Conservation (phyloP, 495 filamentous ascomycete species). For the Aspergillus homomorphus region DNA sequence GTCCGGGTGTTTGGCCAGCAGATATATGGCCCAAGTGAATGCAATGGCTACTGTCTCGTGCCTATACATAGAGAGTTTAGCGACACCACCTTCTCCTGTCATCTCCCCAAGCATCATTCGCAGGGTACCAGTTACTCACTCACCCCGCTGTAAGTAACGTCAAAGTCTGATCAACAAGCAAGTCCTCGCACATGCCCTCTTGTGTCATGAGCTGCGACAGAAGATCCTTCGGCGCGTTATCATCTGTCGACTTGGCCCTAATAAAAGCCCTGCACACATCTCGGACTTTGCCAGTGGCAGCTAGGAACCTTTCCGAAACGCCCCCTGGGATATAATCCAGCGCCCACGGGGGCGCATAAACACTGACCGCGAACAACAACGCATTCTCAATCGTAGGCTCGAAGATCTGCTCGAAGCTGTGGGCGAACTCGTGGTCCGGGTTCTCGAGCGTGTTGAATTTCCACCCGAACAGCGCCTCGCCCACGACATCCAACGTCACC, state of each 20-base stretch:
- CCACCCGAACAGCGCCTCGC: slow-evolving; percentile 72
- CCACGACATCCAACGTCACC: slow-evolving; percentile 84
- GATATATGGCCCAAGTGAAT: slow-evolving; percentile 51
- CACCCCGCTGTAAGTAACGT: slow-evolving; percentile 54
- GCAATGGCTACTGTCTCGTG: slow-evolving; percentile 56
- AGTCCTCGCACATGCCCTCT: slow-evolving; percentile 55
- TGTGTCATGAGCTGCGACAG: slow-evolving; percentile 49
- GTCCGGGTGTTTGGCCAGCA: slow-evolving; percentile 46
- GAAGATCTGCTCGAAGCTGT: slow-evolving; percentile 61
- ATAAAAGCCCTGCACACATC: slow-evolving; percentile 64
- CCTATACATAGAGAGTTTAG: too few species aligned
- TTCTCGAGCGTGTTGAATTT: slow-evolving; percentile 72
- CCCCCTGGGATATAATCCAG: slow-evolving; percentile 58
- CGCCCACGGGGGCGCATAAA: slow-evolving; percentile 47
- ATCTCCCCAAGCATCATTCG: too few species aligned
- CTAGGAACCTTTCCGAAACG: slow-evolving; percentile 59
- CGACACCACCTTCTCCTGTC: too few species aligned
- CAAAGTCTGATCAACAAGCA: slow-evolving; percentile 53
- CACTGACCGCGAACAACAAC: slow-evolving; percentile 45
- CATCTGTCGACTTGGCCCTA: slow-evolving; percentile 52
- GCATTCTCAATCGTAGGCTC: slow-evolving; percentile 49
- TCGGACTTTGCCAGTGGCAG: slow-evolving; percentile 58
- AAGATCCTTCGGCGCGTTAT: slow-evolving; percentile 68
- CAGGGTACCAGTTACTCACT: too few species aligned
- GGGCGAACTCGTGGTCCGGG: slow-evolving; percentile 58